phyloP scores from a whole-genome alignment of 2,329 filamentous ascomycete genomes.

The Hyphodiscus sp. region DNA sequence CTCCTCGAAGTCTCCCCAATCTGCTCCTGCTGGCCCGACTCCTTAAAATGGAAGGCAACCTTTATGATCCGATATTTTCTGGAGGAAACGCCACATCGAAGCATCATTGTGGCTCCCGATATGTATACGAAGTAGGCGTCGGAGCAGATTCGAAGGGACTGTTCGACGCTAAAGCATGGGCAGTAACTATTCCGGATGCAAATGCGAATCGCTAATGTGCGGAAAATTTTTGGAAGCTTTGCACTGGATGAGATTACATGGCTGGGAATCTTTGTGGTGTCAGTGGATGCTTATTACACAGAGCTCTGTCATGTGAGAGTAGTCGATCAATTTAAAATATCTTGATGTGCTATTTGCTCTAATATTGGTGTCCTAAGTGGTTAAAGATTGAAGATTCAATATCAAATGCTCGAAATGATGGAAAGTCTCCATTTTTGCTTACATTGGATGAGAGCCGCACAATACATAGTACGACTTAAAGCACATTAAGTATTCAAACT shows the following conservation, averaged over 20 bases:
- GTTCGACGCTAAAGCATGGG: not conserved
- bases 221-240: not conserved
- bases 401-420: too few relatives aligned
- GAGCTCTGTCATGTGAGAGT: conserved; percentile 4
- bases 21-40: conserved; percentile 23
- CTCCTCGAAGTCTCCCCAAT: conserved; percentile 8
- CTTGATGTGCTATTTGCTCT: too few relatives aligned
- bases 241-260: not conserved
- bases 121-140: not conserved
- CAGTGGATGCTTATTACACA: not conserved
- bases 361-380: too few relatives aligned
- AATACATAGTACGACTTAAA: too few relatives aligned
- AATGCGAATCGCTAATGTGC: not conserved
- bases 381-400: too few relatives aligned
- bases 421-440: too few relatives aligned
- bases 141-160: not conserved
- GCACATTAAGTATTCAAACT: too few relatives aligned
- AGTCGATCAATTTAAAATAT: not conserved
- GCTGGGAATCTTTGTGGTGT: not conserved
- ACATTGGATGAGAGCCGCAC: too few relatives aligned
- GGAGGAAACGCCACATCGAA: not conserved
- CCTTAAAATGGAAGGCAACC: conserved; percentile 9
- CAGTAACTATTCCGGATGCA: not conserved
- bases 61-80: not conserved
- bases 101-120: too few relatives aligned